Conservation (phyloP, 2,329 filamentous ascomycete species). For the Diaporthe amygdali region DNA sequence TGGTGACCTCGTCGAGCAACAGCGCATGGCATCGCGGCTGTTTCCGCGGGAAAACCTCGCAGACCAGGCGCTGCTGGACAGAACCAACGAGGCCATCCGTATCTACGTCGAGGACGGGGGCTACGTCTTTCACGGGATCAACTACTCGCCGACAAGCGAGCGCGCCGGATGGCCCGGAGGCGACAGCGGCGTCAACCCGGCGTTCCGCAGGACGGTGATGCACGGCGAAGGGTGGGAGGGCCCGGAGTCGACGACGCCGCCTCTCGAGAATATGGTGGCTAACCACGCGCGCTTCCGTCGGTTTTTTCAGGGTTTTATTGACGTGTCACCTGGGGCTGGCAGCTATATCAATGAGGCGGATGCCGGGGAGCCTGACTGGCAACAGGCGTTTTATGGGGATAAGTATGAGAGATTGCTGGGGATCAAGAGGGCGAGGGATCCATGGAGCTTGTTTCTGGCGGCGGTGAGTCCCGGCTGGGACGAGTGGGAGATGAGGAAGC, state of each 20-base stretch:
- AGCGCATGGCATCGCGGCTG: constrained; percentile 36
- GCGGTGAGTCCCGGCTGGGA: background rate
- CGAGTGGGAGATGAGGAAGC: constrained; percentile 1
- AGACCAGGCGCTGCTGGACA: constrained; percentile 31
- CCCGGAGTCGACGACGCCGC: background rate
- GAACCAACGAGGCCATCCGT: constrained; percentile 36
- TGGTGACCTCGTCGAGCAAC: background rate
- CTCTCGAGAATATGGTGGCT: background rate
- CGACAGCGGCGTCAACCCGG: constrained; percentile 51
- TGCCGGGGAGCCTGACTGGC: constrained; percentile 36
- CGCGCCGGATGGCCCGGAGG: constrained; percentile 27
- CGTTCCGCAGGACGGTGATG: constrained; percentile 50
- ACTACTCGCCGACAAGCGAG: constrained; percentile 34
- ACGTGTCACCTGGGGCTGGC: constrained; percentile 35
- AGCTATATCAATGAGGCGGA: constrained; percentile 44
- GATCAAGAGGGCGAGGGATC: constrained; percentile 47
- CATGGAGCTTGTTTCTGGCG: constrained; percentile 41
- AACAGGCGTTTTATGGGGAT: constrained; percentile 36
- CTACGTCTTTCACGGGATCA: constrained; percentile 40
- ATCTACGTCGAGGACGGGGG: constrained; percentile 40
- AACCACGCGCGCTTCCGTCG: constrained; percentile 32
- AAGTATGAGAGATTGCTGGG: constrained; percentile 34
- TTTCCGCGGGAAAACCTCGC: constrained; percentile 41
- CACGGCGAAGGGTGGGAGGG: constrained; percentile 39
- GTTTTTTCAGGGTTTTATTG: constrained; percentile 28